phyloP scores from a whole-genome alignment of 331 rosid species.

The Rosa hybrid region DNA sequence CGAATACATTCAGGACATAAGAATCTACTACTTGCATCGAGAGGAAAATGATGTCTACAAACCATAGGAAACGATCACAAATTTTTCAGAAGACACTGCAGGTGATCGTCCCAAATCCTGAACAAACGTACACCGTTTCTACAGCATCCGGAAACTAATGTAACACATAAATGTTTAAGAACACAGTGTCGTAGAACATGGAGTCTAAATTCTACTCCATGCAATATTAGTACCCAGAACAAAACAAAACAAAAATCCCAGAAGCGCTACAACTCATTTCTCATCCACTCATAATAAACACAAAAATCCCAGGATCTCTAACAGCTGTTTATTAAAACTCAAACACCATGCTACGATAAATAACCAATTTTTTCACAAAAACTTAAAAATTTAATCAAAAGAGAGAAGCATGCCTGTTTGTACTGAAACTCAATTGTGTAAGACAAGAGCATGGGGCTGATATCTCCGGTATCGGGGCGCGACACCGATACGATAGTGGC shows the following conservation, averaged over 20 bases:
- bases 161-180: not conserved
- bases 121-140: not conserved
- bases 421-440: slow-evolving; percentile 77
- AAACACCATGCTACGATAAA: not conserved
- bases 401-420: slow-evolving; percentile 54
- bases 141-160: not conserved
- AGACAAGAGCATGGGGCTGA: slow-evolving; percentile 79
- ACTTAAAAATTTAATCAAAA: not conserved
- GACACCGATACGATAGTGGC: slow-evolving; percentile 75
- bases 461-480: slow-evolving; percentile 71
- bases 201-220: not conserved
- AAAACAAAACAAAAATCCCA: not conserved
- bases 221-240: not conserved
- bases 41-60: not conserved
- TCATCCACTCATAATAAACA: not conserved
- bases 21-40: not conserved
- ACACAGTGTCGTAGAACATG: not conserved
- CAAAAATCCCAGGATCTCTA: not conserved
- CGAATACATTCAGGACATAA: not conserved
- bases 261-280: not conserved
- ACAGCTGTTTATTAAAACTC: not conserved
- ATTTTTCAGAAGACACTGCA: not conserved
- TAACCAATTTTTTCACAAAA: not conserved
- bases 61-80: not conserved
- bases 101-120: not conserved